Base-by-base conservation (phyloP, 495 filamentous ascomycete genomes). In the Astrothelium macrocarpum region DNA sequence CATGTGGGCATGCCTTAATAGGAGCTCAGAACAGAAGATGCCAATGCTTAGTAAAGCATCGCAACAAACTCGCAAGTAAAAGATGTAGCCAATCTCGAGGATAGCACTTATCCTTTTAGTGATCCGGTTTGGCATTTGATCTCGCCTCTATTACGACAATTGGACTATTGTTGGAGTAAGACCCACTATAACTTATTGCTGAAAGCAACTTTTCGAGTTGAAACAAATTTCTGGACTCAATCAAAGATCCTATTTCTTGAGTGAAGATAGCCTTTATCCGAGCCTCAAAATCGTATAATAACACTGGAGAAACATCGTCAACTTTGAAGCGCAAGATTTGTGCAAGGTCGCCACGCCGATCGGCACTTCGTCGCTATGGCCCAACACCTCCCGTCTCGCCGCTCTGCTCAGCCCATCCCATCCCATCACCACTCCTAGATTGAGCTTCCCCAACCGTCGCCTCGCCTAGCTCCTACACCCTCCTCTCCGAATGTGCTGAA, bases 101-200 rank as follows among this genome's bases (percentile, higher is more conserved):
- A 72, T 2, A 76, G 82, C 65, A 75, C 75, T 66, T 85, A 80
- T 64, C 78, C 84, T 39, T 84, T 85, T 62, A 82, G 83, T 60
- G 78, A 83, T 70, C 82, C 81, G 0, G 79, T 85, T 31, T 73
- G 83, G 9, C 86, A 88, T 70, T 89, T 86, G n/a, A 77, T 88
- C 71, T 88, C 85, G 12, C 87, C 87, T 0, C 79, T 85, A 20
- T 79, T 90, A 12, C 87, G 90, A 72, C 74, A 82, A 65, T 83
- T 85, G 36, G 78, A 89, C 62, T 90, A 85, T 78, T 71, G 76
- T 39, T 69, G 74, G 3, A 73, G 88, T 10, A 76, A 76, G 49
- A 79, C 87, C 60, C 81, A n/a, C n/a, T n/a, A n/a, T n/a, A n/a
- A n/a, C n/a, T n/a, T n/a, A 81, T 66, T 88, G 85, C 82, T 78